A percentile compares a stretch with the other conserved stretches of the same genome.
Evolutionary conservation across 805 yeast genomes (phyloP).

Genomic region (Naumovozyma castellii): DNA sequence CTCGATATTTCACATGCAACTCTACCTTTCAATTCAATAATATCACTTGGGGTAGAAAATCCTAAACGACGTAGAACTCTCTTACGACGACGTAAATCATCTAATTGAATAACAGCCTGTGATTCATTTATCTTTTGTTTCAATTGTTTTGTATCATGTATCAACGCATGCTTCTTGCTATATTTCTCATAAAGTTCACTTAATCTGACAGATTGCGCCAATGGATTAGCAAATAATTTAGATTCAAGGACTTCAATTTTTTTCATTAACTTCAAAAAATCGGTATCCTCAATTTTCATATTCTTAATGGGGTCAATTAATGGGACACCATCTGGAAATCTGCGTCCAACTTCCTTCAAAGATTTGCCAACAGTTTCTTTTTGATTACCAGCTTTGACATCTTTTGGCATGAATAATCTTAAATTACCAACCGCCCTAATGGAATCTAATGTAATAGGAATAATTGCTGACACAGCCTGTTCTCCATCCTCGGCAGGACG

Average conservation of each 20-base stretch:
- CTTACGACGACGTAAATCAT: slow-evolving; percentile 86
- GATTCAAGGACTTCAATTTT: slow-evolving; percentile 78
- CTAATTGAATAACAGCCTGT: slow-evolving; percentile 85
- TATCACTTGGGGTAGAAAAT: slow-evolving; percentile 76
- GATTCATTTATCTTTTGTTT: slow-evolving; percentile 68
- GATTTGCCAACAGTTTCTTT: slow-evolving; percentile 58
- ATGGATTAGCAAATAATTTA: slow-evolving; percentile 61
- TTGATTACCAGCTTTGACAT: slow-evolving; percentile 53
- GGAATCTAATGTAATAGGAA: slow-evolving; percentile 78
- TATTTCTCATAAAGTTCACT: slow-evolving; percentile 56
- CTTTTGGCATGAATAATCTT: slow-evolving; percentile 71
- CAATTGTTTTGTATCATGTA: slow-evolving; percentile 46
- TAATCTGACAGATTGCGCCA: slow-evolving; percentile 51
- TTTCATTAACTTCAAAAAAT: slow-evolving; percentile 58
- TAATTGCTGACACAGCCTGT: slow-evolving; percentile 58
- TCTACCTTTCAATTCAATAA: slow-evolving; percentile 92
- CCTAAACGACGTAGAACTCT: slow-evolving; percentile 88
- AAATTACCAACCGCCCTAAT: slow-evolving; percentile 69
- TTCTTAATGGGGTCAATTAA: slow-evolving; percentile 79
- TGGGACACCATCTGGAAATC: slow-evolving; percentile 90
- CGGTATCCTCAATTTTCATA: slow-evolving; percentile 84
- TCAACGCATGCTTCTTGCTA: slow-evolving; percentile 52
- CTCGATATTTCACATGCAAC: slow-evolving; percentile 95
- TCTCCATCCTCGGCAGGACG: slow-evolving; percentile 74
- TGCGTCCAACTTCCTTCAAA: slow-evolving; percentile 65